A percentile compares a stretch with the other conserved stretches of the same genome.
Conservation (phyloP, 257 asterid genomes). For the Cinchona pubescens region DNA sequence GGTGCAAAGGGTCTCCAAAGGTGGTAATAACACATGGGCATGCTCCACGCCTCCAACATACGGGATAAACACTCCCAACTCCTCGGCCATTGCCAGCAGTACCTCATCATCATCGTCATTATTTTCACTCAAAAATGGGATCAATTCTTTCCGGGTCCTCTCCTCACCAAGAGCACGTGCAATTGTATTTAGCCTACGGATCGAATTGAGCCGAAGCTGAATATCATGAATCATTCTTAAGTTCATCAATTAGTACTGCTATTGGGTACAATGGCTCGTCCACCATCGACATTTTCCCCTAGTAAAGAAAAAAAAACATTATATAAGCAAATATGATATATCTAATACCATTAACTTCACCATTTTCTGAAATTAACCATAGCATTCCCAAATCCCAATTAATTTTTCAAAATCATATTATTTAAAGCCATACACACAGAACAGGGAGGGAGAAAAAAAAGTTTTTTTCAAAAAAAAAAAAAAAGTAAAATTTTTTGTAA, state of each 20-base stretch:
- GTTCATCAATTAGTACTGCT: slow-evolving; percentile 89
- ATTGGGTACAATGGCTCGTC: slow-evolving; percentile 94
- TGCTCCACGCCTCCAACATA: slow-evolving; percentile 93
- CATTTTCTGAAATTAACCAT: neutral
- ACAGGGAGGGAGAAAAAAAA: neutral
- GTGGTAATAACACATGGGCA: slow-evolving; percentile 87
- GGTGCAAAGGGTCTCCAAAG: slow-evolving; percentile 84
- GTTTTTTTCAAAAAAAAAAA: neutral
- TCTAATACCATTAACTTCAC: neutral
- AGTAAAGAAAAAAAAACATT: slow-evolving; percentile 13
- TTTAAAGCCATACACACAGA: neutral
- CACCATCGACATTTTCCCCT: slow-evolving; percentile 67
- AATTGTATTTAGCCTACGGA: slow-evolving; percentile 81
- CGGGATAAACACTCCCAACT: slow-evolving; percentile 88
- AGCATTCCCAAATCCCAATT: neutral
- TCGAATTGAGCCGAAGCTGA: slow-evolving; percentile 75
- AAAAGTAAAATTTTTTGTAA: too few species aligned
- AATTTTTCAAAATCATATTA: too few species aligned
- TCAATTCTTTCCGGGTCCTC: slow-evolving; percentile 80
- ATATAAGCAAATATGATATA: neutral
- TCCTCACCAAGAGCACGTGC: slow-evolving; percentile 99
- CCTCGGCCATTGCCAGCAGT: slow-evolving; percentile 93
- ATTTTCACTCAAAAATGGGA: slow-evolving; percentile 84
- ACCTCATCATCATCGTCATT: slow-evolving; percentile 96
- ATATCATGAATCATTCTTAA: slow-evolving; percentile 92